A percentile compares a stretch with the other conserved stretches of the same genome.
These are phyloP conservation scores for Lyophyllum semitale DNA, from an alignment of 768 basidiomycete species.

Conservation along the genomic window DNA sequence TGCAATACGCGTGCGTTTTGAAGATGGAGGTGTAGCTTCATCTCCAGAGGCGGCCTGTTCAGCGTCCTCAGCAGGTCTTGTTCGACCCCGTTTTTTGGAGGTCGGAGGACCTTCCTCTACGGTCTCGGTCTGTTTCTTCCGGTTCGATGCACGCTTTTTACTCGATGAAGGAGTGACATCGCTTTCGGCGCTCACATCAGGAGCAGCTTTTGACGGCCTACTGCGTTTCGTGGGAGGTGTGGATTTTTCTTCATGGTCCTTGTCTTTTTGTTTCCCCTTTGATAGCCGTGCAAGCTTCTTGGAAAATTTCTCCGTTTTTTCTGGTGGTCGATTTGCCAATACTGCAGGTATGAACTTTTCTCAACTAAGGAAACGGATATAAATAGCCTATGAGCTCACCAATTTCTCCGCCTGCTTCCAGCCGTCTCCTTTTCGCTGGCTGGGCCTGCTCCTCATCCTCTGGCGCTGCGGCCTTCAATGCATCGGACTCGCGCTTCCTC, in stretches of 20 bases:
- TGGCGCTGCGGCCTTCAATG: not conserved
- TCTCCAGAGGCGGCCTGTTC: not conserved
- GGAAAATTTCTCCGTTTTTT: conserved; percentile 8
- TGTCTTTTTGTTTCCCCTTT: conserved; percentile 21
- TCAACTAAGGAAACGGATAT: not conserved
- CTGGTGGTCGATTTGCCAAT: not conserved
- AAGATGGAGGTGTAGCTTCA: not conserved
- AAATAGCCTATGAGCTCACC: conserved; percentile 1
- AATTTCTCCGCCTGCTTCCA: not conserved
- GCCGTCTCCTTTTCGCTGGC: conserved; percentile 27
- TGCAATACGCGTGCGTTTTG: conserved; percentile 5
- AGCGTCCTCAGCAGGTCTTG: not conserved
- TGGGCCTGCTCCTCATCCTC: conserved; percentile 14
- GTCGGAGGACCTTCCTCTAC: not conserved
- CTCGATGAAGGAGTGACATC: not conserved
- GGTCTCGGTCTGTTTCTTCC: not conserved
- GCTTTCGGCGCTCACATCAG: not conserved
- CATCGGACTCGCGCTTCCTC: conserved; percentile 22
- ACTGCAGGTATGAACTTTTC: not conserved
- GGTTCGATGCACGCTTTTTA: not conserved
- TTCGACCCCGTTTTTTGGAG: conserved; percentile 7
- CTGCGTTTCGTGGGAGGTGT: conserved; percentile 34
- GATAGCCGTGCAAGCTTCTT: conserved; percentile 44
- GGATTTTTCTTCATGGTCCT: conserved; percentile 10
- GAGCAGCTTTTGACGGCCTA: conserved; percentile 28